phyloP scores from a whole-genome alignment of 192 early-diverging fungal genomes.

The Backusella liffmaniae region DNA sequence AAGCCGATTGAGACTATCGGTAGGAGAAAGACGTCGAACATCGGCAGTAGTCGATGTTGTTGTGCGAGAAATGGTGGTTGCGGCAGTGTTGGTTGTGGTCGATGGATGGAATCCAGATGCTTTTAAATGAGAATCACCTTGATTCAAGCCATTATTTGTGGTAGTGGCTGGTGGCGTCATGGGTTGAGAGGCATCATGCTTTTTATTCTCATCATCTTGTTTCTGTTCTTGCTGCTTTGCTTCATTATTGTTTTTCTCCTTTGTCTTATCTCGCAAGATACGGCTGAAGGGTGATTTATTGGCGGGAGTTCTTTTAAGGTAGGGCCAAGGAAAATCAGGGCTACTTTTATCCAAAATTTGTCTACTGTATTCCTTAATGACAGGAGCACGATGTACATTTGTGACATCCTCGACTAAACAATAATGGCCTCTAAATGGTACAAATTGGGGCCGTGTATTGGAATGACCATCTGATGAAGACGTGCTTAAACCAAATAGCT shows the following conservation, averaged over 20 bases:
- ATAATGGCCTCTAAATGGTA: constrained; percentile 20
- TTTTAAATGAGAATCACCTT: not conserved
- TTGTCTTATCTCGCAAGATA: not conserved
- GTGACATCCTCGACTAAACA: constrained; percentile 19
- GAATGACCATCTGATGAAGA: not conserved
- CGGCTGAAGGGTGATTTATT: constrained; percentile 15
- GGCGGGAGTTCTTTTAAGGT: not conserved
- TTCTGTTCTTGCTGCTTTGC: not conserved
- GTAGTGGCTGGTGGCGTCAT: not conserved
- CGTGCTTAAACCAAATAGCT: constrained; percentile 18
- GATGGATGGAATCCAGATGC: constrained; percentile 13
- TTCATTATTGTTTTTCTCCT: not conserved
- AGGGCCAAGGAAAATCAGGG: constrained; percentile 14
- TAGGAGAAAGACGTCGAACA: not conserved
- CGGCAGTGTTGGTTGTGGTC: not conserved
- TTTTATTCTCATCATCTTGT: not conserved
- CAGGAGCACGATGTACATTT: constrained; percentile 9
- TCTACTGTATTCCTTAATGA: constrained; percentile 10
- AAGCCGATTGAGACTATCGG: constrained; percentile 8
- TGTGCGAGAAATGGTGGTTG: not conserved
- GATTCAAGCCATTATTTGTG: not conserved
- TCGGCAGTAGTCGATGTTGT: not conserved
- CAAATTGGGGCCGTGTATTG: constrained; percentile 17
- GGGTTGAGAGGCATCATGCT: not conserved
- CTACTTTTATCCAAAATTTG: not conserved